These are phyloP conservation scores for Colletotrichum lindemuthianum DNA, from an alignment of 2,329 filamentous ascomycete species.

Conservation along the genomic window DNA sequence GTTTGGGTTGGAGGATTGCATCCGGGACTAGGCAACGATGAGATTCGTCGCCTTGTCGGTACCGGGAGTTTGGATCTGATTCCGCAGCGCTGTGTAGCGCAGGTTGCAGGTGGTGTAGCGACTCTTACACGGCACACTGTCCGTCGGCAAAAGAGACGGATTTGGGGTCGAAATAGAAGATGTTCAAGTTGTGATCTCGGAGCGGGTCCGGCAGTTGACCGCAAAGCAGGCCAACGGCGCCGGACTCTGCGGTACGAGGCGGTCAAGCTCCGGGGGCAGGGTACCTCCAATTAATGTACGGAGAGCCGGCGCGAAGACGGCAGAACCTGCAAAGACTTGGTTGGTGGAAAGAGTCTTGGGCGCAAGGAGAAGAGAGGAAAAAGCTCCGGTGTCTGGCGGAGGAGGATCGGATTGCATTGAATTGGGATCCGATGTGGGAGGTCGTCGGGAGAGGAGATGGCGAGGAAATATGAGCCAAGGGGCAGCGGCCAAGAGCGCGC, in stretches of 20 bases:
- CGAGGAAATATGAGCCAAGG: constrained; percentile 22
- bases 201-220: constrained; percentile 34
- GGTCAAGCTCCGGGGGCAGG: constrained; percentile 2
- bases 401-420: not conserved
- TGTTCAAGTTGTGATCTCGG: constrained; percentile 19
- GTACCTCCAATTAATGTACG: not conserved
- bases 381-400: constrained; percentile 15
- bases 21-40: constrained; percentile 14
- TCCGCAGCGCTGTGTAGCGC: not conserved
- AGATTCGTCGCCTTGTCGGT: constrained; percentile 16
- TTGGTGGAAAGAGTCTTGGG: not conserved
- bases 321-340: constrained; percentile 4
- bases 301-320: constrained; percentile 14
- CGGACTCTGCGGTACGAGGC: constrained; percentile 20
- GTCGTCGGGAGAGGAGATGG: constrained; percentile 28
- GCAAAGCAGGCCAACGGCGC: constrained; percentile 22
- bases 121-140: too few species aligned
- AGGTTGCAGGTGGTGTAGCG: too few species aligned
- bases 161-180: too few species aligned
- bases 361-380: not conserved
- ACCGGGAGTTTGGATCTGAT: constrained; percentile 9
- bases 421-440: constrained; percentile 22
- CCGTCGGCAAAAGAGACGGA: too few species aligned
- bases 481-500: not conserved
- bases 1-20: constrained; percentile 8